Conservation (phyloP, 768 basidiomycete species). For the Collybia mongolica region DNA sequence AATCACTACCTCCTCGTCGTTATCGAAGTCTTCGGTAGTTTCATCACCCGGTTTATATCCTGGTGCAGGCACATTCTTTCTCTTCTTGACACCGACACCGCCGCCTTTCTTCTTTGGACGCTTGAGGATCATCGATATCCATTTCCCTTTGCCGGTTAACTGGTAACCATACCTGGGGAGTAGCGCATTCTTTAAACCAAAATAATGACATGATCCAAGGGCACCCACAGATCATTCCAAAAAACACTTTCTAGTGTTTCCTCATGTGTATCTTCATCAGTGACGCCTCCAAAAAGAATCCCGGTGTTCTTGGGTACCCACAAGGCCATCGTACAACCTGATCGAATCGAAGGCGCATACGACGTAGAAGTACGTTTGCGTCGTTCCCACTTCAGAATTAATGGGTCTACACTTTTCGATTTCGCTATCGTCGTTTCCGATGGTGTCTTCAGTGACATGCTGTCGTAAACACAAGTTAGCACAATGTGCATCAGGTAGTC, state of each 20-base stretch:
- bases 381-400: conserved; percentile 81
- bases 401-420: conserved; percentile 36
- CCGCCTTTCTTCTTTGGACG: conserved; percentile 58
- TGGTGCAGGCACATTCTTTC: conserved; percentile 25
- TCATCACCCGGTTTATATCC: conserved; percentile 18
- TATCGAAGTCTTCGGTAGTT: conserved; percentile 12
- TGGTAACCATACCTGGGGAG: conserved; percentile 72
- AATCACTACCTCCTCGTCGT: not conserved
- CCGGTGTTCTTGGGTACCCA: conserved; percentile 72
- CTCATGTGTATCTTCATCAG: conserved; percentile 82
- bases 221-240: conserved; percentile 78
- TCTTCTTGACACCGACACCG: conserved; percentile 33
- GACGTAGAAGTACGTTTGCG: conserved; percentile 57
- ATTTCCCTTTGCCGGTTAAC: conserved; percentile 68
- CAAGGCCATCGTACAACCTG: conserved; percentile 84
- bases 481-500: conserved; percentile 5
- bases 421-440: conserved; percentile 24
- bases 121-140: conserved; percentile 79
- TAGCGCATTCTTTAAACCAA: not conserved
- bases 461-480: not conserved
- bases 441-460: conserved; percentile 16
- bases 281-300: conserved; percentile 84
- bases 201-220: not conserved
- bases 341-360: conserved; percentile 68
- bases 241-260: conserved; percentile 84